Conservation (phyloP, 768 basidiomycete species). For the Mycena filopes region DNA sequence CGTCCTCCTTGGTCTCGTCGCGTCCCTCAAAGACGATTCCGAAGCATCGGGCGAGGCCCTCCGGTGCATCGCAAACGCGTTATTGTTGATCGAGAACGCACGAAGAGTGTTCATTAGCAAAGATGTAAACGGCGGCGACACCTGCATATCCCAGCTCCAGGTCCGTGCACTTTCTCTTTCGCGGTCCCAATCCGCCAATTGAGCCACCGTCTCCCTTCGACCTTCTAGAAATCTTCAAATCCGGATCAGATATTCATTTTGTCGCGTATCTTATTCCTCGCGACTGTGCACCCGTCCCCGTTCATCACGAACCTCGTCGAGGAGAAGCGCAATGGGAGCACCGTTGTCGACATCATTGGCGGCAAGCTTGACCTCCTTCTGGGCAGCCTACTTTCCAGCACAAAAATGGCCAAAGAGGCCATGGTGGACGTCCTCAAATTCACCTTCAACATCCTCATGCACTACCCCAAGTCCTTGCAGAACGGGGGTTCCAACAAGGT, state of each 20-base stretch:
- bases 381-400: constrained; percentile 57
- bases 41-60: constrained; percentile 78
- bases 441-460: constrained; percentile 80
- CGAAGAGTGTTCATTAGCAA: constrained; percentile 65
- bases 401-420: constrained; percentile 73
- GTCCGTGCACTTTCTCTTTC: constrained; percentile 46
- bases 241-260: constrained; percentile 79
- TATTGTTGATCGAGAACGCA: constrained; percentile 74
- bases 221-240: constrained; percentile 65
- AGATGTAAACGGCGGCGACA: constrained; percentile 72
- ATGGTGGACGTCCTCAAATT: constrained; percentile 88
- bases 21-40: constrained; percentile 63
- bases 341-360: constrained; percentile 71
- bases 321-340: constrained; percentile 63
- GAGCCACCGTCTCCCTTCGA: constrained; percentile 7
- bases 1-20: constrained; percentile 62
- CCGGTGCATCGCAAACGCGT: constrained; percentile 81
- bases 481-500: constrained; percentile 52
- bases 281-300: constrained; percentile 63
- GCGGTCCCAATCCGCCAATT: constrained; percentile 25
- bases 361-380: constrained; percentile 69
- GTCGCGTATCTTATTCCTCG: constrained; percentile 81
- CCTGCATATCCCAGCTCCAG: constrained; percentile 67
- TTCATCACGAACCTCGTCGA: constrained; percentile 75
- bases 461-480: constrained; percentile 78